These are phyloP conservation scores for Beauveria asiatica DNA, from an alignment of 2,329 filamentous ascomycete species.

Conservation along the genomic window DNA sequence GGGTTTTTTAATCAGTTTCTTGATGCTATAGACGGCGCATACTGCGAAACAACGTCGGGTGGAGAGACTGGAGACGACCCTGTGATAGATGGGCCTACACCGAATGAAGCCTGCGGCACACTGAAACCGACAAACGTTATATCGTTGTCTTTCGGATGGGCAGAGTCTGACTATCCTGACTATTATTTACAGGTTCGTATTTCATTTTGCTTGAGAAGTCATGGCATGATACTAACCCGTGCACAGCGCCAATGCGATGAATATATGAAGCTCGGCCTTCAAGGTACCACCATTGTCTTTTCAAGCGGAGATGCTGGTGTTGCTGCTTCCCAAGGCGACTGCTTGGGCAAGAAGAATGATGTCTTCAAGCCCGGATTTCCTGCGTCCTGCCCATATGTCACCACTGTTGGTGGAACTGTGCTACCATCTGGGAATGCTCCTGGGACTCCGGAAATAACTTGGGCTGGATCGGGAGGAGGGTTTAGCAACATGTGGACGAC, in stretches of 20 bases:
- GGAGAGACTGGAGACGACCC: not conserved
- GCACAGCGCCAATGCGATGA: constrained; percentile 29
- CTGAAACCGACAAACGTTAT: not conserved
- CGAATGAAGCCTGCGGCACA: not conserved
- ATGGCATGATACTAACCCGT: not conserved
- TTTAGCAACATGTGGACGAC: constrained; percentile 35
- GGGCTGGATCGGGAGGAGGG: constrained; percentile 22
- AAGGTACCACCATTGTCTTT: constrained; percentile 32
- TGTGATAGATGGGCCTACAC: not conserved
- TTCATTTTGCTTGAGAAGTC: no score
- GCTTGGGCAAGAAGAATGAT: constrained; percentile 7
- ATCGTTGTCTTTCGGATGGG: not conserved
- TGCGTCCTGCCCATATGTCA: constrained; percentile 37
- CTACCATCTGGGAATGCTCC: constrained; percentile 24
- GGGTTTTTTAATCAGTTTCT: not conserved
- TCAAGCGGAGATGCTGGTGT: constrained; percentile 33
- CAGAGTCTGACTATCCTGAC: constrained; percentile 31
- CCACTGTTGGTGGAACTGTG: constrained; percentile 41
- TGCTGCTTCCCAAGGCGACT: constrained; percentile 15
- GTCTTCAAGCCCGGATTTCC: constrained; percentile 27
- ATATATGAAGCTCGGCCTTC: constrained; percentile 37
- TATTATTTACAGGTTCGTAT: not conserved
- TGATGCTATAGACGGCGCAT: not conserved
- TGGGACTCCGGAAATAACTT: no score
- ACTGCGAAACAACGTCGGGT: not conserved